Conservation (phyloP, 768 basidiomycete species). For the Tephrocybe sp. region DNA sequence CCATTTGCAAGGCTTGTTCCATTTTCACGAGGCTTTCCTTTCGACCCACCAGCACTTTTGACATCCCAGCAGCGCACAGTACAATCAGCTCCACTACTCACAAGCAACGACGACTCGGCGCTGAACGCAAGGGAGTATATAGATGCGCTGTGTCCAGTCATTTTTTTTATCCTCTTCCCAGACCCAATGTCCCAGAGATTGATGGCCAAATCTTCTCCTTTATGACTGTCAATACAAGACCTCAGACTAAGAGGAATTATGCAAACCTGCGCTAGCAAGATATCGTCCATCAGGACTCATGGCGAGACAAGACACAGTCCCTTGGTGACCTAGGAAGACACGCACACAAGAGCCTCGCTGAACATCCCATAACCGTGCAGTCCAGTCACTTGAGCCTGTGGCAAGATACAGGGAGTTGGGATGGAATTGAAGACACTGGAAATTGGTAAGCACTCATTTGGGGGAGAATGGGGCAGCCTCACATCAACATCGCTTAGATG, state of each 20-base stretch:
- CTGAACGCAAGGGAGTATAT: slow-evolving; percentile 91
- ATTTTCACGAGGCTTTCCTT: slow-evolving; percentile 56
- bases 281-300: slow-evolving; percentile 93
- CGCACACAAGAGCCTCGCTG: slow-evolving; percentile 91
- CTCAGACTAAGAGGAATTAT: background rate
- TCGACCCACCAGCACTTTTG: slow-evolving; percentile 67
- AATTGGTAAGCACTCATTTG: background rate
- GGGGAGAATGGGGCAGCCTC: slow-evolving; percentile 31
- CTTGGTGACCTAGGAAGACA: slow-evolving; percentile 95
- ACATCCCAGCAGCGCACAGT: slow-evolving; percentile 99
- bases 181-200: slow-evolving; percentile 96
- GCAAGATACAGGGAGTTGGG: slow-evolving; percentile 97
- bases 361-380: slow-evolving; percentile 97
- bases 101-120: slow-evolving; percentile 84
- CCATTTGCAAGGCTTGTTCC: slow-evolving; percentile 29
- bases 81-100: slow-evolving; percentile 92
- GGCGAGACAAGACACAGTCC: slow-evolving; percentile 79
- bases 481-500: slow-evolving; percentile 98
- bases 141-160: slow-evolving; percentile 89
- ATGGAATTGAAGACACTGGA: slow-evolving; percentile 91
- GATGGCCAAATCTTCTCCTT: slow-evolving; percentile 89
- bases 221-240: slow-evolving; percentile 1
- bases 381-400: slow-evolving; percentile 95
- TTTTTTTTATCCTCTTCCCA: slow-evolving; percentile 93
- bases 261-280: slow-evolving; percentile 81